These are phyloP conservation scores for Periconia sp. DNA, from an alignment of 2,329 filamentous ascomycete species.

Conservation along the genomic window DNA sequence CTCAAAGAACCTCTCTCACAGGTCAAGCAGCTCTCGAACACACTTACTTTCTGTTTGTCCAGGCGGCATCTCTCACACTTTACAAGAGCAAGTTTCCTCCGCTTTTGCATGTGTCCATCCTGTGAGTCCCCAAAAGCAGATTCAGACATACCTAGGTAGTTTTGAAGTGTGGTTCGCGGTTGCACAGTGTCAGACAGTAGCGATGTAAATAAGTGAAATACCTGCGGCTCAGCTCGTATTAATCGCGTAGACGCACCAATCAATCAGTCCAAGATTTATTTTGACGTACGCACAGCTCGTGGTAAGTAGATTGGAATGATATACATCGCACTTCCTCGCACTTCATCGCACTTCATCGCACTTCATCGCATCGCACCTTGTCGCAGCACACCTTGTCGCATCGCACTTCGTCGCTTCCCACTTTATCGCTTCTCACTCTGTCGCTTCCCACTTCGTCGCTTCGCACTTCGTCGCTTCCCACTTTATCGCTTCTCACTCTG, in stretches of 20 bases:
- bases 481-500: too few species aligned
- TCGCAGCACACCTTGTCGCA: background rate
- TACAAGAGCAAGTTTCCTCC: constrained; percentile 4
- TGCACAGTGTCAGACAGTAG: background rate
- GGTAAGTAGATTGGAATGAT: background rate
- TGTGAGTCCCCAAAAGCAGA: background rate
- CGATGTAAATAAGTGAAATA: background rate
- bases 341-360: background rate
- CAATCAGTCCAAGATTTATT: background rate
- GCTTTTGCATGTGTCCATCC: background rate
- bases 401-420: background rate
- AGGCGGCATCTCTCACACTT: constrained; percentile 8
- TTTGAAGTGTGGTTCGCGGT: background rate
- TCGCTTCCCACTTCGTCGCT: too few species aligned
- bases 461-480: background rate
- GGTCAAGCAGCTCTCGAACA: background rate
- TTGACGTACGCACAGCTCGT: background rate
- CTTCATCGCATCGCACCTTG: background rate
- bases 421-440: background rate
- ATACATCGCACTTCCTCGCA: too few species aligned
- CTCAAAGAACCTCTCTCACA: background rate
- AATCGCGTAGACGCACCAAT: background rate
- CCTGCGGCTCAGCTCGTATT: background rate
- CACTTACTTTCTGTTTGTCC: constrained; percentile 8
- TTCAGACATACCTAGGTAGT: background rate